phyloP scores from a whole-genome alignment of 768 basidiomycete genomes.

The Baorangia bicolor region DNA sequence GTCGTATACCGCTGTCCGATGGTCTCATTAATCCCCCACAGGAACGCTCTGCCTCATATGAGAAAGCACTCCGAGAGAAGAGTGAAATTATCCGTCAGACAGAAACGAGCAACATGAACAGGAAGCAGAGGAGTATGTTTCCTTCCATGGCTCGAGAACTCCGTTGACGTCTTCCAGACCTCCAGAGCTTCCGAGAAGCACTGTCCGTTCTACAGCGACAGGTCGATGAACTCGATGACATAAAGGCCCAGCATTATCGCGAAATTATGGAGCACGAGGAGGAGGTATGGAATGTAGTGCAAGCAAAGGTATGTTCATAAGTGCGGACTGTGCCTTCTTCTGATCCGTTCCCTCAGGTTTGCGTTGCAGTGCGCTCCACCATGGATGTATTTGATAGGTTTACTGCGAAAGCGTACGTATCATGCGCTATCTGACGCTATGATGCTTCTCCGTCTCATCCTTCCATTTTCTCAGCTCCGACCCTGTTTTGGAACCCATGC shows the following conservation, averaged over 20 bases:
- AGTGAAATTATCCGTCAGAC: slow-evolving; percentile 83
- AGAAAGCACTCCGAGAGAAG: slow-evolving; percentile 78
- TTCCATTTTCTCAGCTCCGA: slow-evolving; percentile 57
- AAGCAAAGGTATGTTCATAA: slow-evolving; percentile 63
- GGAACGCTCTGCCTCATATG: slow-evolving; percentile 86
- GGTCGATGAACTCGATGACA: slow-evolving; percentile 86
- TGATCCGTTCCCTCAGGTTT: slow-evolving; percentile 48
- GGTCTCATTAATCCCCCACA: slow-evolving; percentile 29
- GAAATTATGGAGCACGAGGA: slow-evolving; percentile 92
- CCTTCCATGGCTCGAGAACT: slow-evolving; percentile 6
- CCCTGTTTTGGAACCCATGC: slow-evolving; percentile 86
- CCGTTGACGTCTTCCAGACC: slow-evolving; percentile 49
- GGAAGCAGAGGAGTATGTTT: slow-evolving; percentile 77
- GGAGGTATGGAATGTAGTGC: slow-evolving; percentile 91
- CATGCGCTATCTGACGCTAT: slow-evolving; percentile 2
- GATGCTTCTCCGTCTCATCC: slow-evolving; percentile 8
- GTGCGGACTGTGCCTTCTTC: slow-evolving; percentile 1
- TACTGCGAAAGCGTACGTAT: slow-evolving; percentile 77
- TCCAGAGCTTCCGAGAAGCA: slow-evolving; percentile 86
- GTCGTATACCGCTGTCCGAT: background rate
- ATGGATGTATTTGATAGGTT: slow-evolving; percentile 91
- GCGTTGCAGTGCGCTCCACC: slow-evolving; percentile 81
- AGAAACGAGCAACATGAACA: slow-evolving; percentile 81
- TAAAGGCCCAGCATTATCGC: slow-evolving; percentile 83
- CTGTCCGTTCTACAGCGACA: slow-evolving; percentile 78